phyloP scores from a whole-genome alignment of 2,329 filamentous ascomycete species.

The Samsoniella hepiali region DNA sequence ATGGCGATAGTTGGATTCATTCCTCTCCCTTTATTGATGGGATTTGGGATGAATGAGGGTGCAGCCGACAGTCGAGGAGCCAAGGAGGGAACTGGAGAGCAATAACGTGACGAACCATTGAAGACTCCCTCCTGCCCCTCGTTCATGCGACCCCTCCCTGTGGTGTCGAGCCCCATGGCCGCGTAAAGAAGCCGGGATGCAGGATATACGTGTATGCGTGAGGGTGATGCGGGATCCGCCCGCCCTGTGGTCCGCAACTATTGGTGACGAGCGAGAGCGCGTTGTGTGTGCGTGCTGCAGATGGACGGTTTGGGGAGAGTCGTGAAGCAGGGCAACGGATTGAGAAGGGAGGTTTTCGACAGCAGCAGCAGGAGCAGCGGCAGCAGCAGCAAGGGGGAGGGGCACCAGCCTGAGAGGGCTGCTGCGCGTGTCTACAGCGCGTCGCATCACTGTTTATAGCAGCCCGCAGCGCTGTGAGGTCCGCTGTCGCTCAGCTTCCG shows the following conservation, averaged over 20 bases:
- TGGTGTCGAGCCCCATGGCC: not conserved
- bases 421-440: no score
- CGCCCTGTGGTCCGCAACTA: not conserved
- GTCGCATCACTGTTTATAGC: not conserved
- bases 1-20: not conserved
- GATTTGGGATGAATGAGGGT: not conserved
- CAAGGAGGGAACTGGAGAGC: not conserved
- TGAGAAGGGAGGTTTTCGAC: not conserved
- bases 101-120: conserved; percentile 8
- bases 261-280: not conserved
- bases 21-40: conserved; percentile 7
- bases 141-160: conserved; percentile 3
- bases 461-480: not conserved
- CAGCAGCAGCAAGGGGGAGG: no score
- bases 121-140: conserved; percentile 8
- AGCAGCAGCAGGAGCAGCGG: no score
- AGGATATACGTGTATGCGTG: not conserved
- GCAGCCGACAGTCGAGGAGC: not conserved
- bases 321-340: not conserved
- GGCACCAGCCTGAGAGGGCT: no score
- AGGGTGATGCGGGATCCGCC: not conserved
- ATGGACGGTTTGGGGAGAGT: not conserved
- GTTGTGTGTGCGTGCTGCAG: not conserved
- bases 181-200: conserved; percentile 9
- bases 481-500: not conserved